Percentiles rank a stretch among this genome's conserved stretches.
phyloP scores from a whole-genome alignment of 352 stramenopile species.

The Phytophthora vignae region DNA sequence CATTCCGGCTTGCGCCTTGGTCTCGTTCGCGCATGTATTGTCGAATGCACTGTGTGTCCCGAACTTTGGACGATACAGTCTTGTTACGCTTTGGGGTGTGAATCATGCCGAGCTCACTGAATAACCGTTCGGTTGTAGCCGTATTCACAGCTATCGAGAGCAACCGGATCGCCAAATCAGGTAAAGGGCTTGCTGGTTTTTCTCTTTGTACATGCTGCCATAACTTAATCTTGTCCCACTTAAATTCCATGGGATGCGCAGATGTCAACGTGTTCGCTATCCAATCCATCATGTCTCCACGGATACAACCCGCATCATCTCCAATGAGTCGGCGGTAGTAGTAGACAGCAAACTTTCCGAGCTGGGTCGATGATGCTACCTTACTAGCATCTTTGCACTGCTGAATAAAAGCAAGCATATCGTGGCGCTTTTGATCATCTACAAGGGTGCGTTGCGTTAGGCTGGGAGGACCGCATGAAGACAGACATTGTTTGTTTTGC shows the following conservation, averaged over 20 bases:
- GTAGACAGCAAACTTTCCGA: not conserved
- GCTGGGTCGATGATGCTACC: not conserved
- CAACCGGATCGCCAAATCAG: not conserved
- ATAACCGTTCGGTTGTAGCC: not conserved
- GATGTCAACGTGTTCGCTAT: not conserved
- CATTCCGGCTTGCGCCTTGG: not conserved
- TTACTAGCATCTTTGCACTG: not conserved
- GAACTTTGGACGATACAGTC: not conserved
- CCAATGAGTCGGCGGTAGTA: not conserved
- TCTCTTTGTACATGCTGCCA: not conserved
- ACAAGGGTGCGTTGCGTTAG: too few relatives aligned
- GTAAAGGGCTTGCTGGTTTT: not conserved
- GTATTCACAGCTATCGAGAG: not conserved
- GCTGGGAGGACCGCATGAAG: too few relatives aligned
- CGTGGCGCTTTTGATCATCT: not conserved
- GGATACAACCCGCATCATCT: not conserved
- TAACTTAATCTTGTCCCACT: not conserved
- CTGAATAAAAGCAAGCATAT: not conserved
- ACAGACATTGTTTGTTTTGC: too few relatives aligned
- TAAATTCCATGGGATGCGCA: not conserved
- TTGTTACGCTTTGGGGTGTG: not conserved
- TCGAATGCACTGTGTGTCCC: not conserved
- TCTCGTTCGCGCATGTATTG: not conserved
- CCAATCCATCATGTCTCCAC: conserved; percentile 2
- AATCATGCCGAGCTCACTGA: not conserved